Percentiles rank a stretch among this genome's conserved stretches.
These are phyloP conservation scores for Calophaca sinica DNA, from an alignment of 306 rosid genomes.

Conservation along the genomic window DNA sequence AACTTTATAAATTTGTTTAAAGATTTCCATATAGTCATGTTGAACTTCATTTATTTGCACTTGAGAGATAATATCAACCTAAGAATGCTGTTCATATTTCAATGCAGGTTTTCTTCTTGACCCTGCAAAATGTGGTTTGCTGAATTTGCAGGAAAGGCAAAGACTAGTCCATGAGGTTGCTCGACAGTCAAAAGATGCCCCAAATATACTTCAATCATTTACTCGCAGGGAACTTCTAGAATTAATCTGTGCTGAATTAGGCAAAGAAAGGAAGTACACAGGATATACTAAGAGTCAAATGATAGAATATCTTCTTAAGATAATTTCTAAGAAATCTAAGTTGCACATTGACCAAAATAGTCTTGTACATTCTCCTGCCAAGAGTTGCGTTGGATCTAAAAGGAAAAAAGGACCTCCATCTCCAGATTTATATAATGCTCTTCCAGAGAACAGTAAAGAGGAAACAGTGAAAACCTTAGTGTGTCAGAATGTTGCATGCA, in stretches of 20 bases:
- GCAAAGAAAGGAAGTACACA: conserved; percentile 87
- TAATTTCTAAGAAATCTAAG: conserved; percentile 68
- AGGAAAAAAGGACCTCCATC: conserved; percentile 58
- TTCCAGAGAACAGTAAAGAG: conserved; percentile 53
- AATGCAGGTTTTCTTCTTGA: conserved; percentile 68
- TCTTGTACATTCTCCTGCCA: conserved; percentile 47
- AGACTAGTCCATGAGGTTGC: conserved; percentile 75
- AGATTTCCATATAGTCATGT: conserved; percentile 5
- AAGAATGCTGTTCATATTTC: conserved; percentile 28
- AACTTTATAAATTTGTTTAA: conserved; percentile 23
- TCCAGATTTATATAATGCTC: conserved; percentile 49
- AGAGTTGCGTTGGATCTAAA: conserved; percentile 60
- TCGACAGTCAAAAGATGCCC: conserved; percentile 67
- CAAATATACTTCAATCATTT: conserved; percentile 70
- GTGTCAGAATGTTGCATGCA: conserved; percentile 84
- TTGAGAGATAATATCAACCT: conserved; percentile 17
- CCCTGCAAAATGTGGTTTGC: conserved; percentile 62
- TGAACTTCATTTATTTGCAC: conserved; percentile 28
- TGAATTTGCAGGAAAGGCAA: conserved; percentile 76
- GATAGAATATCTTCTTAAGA: conserved; percentile 76
- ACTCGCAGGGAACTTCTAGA: conserved; percentile 85
- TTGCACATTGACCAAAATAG: conserved; percentile 39
- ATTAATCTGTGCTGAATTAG: conserved; percentile 88
- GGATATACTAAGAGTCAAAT: conserved; percentile 81
- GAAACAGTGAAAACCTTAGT: conserved; percentile 52